These are phyloP conservation scores for Osmanthus fragrans DNA, from an alignment of 257 asterid species.

Conservation along the genomic window DNA sequence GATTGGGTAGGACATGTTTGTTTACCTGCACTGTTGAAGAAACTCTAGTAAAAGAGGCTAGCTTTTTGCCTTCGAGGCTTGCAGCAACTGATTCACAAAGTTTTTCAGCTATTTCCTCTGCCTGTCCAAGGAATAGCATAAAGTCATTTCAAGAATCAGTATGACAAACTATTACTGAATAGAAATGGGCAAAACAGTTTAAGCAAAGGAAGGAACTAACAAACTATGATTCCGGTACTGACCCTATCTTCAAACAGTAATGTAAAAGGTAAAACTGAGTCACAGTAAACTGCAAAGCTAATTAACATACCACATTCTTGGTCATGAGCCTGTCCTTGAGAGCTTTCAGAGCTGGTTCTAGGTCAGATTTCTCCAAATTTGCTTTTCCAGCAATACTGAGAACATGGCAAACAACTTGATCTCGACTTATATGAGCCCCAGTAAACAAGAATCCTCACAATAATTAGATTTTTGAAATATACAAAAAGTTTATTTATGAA, in stretches of 20 bases:
- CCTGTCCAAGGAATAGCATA: constrained; percentile 45
- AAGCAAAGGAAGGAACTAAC: neutral
- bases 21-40: constrained; percentile 92
- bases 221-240: neutral
- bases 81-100: constrained; percentile 97
- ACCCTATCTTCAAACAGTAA: neutral
- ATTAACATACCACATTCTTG: constrained; percentile 86
- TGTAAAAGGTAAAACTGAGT: neutral
- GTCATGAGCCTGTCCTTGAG: constrained; percentile 98
- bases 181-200: neutral
- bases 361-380: constrained; percentile 82
- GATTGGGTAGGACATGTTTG: neutral
- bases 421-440: neutral
- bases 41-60: constrained; percentile 85
- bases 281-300: neutral
- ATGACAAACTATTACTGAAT: neutral
- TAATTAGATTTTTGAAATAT: neutral
- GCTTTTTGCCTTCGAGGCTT: constrained; percentile 91
- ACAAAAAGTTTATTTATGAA: neutral
- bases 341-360: constrained; percentile 93
- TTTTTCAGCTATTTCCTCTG: constrained; percentile 98
- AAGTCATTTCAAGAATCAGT: neutral
- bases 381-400: constrained; percentile 89
- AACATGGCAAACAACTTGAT: neutral
- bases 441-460: neutral